Base-by-base conservation (phyloP, 331 rosid genomes). In the Rhamnella rubrinervis region DNA sequence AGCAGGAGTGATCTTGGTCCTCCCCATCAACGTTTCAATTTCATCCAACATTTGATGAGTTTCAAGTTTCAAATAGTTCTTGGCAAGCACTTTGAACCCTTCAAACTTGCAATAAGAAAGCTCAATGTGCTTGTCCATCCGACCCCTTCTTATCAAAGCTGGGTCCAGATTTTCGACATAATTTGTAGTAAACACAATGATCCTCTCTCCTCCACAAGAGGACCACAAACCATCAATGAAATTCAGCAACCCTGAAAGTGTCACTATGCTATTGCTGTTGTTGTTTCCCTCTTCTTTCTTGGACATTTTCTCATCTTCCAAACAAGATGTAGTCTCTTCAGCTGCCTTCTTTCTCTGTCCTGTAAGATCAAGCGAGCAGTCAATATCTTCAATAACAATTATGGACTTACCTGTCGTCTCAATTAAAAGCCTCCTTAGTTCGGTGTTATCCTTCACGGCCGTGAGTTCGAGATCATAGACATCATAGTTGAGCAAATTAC, bases 171-270 rank as follows among this genome's bases (percentile, higher is more conserved):
- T 89, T 73, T 85, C 92, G 50, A 85, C 89, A 81, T 86, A 81
- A 39, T 86, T 89, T 0, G 90, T 89, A 6, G 96, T 86, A 61
- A 89, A 86, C 61, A 85, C 86, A 38, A 89, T 78, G 72, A 89
- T 55, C 74, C 92, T 86, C 71, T 89, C 92, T 16, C 92, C 86
- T 52, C 90, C 92, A 68, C 87, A 72, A 1, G 96, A 88, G 51
- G 87, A 83, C 96, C 96, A 90, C 1, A 87, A 75, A 46, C 96
- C 96, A 81, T 90, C 96, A 14, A 90, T 87, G 82, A 87, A 90
- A 67, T 90, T 90, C 92, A 90, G 38, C 1, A 85, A 52, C 67
- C 95, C 95, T 23, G 95, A 86, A 71, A 90, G 91, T 26, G 93
- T 90, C 15, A 90, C 93, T 28, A 80, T 87, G 73, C 89, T 85